Evolutionary conservation across 2,329 filamentous ascomycete genomes (phyloP).

Genomic region (Fusarium sterilihyphosum): DNA sequence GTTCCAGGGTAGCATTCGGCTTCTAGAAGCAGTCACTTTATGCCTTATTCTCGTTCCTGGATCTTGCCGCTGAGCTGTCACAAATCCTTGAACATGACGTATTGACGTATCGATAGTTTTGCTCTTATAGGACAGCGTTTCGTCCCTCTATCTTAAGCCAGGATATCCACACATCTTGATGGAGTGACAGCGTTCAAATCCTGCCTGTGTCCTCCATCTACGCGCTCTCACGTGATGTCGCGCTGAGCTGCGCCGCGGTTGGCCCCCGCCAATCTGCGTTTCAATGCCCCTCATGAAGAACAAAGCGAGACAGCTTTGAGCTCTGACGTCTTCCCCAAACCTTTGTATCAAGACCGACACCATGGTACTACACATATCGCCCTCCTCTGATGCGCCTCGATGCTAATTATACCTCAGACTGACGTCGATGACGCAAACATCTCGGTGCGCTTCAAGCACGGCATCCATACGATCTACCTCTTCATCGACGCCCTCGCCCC

Average conservation of each 20-base stretch:
- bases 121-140: background rate
- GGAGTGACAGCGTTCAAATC: background rate
- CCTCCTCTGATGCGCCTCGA: background rate
- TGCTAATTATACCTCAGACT: constrained; percentile 24
- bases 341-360: constrained; percentile 16
- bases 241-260: background rate
- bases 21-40: background rate
- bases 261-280: background rate
- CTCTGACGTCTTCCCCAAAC: constrained; percentile 8
- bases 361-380: constrained; percentile 12
- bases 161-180: background rate
- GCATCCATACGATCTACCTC: constrained; percentile 75
- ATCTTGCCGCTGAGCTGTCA: background rate
- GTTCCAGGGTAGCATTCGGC: background rate
- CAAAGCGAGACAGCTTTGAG: background rate
- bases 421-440: constrained; percentile 60
- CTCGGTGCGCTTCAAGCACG: constrained; percentile 78
- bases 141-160: background rate
- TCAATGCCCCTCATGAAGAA: constrained; percentile 7
- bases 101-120: constrained; percentile 7
- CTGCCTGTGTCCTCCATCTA: background rate
- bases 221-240: constrained; percentile 34
- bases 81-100: background rate
- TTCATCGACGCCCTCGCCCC: constrained; percentile 68
- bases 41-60: background rate